phyloP scores from a whole-genome alignment of 202 grass and related monocot species.

The Setaria italica region DNA sequence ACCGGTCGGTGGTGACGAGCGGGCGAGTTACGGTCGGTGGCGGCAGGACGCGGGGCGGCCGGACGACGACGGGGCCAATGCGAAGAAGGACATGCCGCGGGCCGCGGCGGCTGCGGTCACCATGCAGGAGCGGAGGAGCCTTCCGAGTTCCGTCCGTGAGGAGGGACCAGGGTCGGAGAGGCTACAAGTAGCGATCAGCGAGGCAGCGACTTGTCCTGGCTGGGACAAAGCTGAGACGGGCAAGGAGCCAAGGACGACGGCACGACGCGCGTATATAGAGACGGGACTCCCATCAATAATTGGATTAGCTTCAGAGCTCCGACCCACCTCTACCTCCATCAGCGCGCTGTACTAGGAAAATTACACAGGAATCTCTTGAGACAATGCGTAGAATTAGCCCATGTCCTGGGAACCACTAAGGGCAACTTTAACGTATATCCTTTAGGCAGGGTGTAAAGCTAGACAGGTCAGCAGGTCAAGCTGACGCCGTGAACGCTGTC shows the following conservation, averaged over 20 bases:
- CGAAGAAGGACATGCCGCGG: slow-evolving; percentile 28
- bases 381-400: background rate
- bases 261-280: background rate
- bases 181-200: background rate
- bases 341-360: background rate
- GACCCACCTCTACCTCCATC: background rate
- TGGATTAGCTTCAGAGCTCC: background rate
- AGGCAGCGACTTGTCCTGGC: background rate
- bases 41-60: slow-evolving; percentile 8
- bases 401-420: background rate
- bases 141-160: background rate
- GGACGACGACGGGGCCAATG: slow-evolving; percentile 14
- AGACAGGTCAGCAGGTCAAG: too few relatives aligned
- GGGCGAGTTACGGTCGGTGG: slow-evolving; percentile 29
- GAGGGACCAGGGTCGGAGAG: background rate
- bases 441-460: too few relatives aligned
- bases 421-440: too few relatives aligned
- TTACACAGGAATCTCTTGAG: slow-evolving; percentile 8
- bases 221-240: slow-evolving; percentile 8
- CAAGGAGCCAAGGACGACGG: background rate
- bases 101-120: slow-evolving; percentile 3
- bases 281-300: slow-evolving; percentile 10
- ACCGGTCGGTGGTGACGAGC: background rate
- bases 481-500: too few relatives aligned
- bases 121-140: background rate